Conservation (phyloP, 2,329 filamentous ascomycete genomes). For the Xylariaceae sp. region DNA sequence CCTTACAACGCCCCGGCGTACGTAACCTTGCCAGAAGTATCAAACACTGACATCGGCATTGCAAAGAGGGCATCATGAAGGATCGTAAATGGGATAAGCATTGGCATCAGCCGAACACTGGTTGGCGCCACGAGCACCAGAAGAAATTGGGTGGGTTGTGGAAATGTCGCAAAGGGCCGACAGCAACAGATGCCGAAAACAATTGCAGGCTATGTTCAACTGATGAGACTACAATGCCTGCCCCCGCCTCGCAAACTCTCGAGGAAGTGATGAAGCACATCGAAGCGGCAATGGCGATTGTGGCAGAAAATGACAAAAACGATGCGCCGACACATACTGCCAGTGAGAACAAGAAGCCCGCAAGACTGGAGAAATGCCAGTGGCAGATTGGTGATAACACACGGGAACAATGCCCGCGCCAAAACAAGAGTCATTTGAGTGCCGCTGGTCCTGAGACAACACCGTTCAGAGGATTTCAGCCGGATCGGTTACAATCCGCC, state of each 20-base stretch:
- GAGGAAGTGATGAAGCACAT: slow-evolving; percentile 18
- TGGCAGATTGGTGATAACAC: not conserved
- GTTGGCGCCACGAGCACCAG: slow-evolving; percentile 21
- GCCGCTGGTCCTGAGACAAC: not conserved
- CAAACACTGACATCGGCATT: slow-evolving; percentile 2
- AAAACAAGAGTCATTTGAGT: not conserved
- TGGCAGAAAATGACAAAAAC: slow-evolving; percentile 21
- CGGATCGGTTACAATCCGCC: slow-evolving; percentile 15
- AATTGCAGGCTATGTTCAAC: slow-evolving; percentile 8
- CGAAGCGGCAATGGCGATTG: slow-evolving; percentile 18
- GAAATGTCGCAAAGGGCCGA: slow-evolving; percentile 23
- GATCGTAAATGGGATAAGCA: slow-evolving; percentile 24
- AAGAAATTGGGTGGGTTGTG: slow-evolving; percentile 26
- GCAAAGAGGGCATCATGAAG: slow-evolving; percentile 2
- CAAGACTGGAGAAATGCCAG: too few relatives aligned
- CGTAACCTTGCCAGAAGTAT: not conserved
- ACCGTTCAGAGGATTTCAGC: not conserved
- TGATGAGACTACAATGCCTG: not conserved
- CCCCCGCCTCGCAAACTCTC: slow-evolving; percentile 3
- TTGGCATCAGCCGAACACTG: slow-evolving; percentile 24
- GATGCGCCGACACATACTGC: not conserved
- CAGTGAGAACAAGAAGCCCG: not conserved
- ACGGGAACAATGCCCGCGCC: not conserved
- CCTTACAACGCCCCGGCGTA: not conserved
- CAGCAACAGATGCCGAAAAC: slow-evolving; percentile 14